These are phyloP conservation scores for Sphagnum contortum DNA, from an alignment of 225 moss, liverwort and hornwort genomes.

Conservation along the genomic window DNA sequence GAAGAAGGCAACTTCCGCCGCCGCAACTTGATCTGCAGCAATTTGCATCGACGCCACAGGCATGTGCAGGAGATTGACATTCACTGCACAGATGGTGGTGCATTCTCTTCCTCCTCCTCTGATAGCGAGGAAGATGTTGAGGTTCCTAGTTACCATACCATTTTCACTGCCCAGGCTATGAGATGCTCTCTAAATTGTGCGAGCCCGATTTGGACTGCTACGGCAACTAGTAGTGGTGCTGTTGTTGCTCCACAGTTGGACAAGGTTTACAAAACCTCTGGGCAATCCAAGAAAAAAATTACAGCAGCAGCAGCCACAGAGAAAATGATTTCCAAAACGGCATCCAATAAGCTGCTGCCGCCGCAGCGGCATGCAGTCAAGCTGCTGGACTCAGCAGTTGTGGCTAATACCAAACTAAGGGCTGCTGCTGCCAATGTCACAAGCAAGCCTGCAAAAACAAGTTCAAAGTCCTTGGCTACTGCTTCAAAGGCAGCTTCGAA, in stretches of 20 bases:
- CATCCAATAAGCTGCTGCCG: not conserved
- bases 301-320: not conserved
- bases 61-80: conserved; percentile 27
- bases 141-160: conserved; percentile 30
- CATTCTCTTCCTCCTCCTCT: conserved; percentile 3
- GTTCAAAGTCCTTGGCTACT: too few species aligned
- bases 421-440: too few species aligned
- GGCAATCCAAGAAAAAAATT: conserved; percentile 18
- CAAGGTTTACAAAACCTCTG: conserved; percentile 12
- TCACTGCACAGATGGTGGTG: not conserved
- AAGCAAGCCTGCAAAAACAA: too few species aligned
- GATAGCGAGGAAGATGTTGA: conserved; percentile 46
- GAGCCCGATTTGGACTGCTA: conserved; percentile 11
- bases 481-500: too few species aligned
- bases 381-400: not conserved
- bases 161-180: conserved; percentile 42
- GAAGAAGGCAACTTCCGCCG: conserved; percentile 31
- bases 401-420: not conserved
- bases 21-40: conserved; percentile 5
- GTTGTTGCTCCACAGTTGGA: too few species aligned
- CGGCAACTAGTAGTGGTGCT: too few species aligned
- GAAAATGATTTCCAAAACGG: conserved; percentile 12
- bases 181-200: conserved; percentile 35
- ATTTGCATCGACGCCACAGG: conserved; percentile 4
- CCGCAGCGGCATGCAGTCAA: not conserved